Evolutionary conservation across 106 monocot genomes (phyloP).

Genomic region (Cymbidium sinense): DNA sequence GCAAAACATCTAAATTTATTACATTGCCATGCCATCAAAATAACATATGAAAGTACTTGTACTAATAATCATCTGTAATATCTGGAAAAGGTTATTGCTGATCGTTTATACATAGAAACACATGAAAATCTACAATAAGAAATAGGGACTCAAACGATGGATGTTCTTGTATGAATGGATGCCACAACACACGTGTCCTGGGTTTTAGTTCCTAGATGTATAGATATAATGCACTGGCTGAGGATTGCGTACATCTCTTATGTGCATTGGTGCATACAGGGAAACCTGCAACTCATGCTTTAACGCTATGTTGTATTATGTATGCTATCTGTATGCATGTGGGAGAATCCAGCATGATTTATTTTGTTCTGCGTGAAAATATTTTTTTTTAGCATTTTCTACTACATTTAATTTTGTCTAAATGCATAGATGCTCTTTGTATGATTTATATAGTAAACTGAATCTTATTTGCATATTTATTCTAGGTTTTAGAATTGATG

Average conservation of each 20-base stretch:
- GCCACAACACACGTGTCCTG: not conserved
- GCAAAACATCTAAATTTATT: no score
- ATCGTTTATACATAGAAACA: no score
- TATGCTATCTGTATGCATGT: not conserved
- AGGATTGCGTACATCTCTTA: not conserved
- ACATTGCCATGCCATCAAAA: no score
- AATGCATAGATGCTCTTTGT: not conserved
- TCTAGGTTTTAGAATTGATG: conserved; percentile 67
- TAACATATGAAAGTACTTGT: no score
- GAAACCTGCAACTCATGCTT: not conserved
- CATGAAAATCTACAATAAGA: no score
- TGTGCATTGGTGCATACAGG: not conserved
- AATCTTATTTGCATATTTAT: not conserved
- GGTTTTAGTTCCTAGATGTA: not conserved
- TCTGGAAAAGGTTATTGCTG: no score
- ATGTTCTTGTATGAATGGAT: no score
- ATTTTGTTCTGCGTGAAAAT: not conserved
- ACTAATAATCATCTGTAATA: no score
- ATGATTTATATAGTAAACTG: not conserved
- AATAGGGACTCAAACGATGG: no score
- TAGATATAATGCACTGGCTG: not conserved
- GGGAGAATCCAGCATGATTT: not conserved
- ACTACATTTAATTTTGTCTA: not conserved
- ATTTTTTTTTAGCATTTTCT: not conserved
- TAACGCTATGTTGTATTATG: not conserved